Evolutionary conservation across 495 filamentous ascomycete species (phyloP).

Genomic region (Penicillium fimorum): DNA sequence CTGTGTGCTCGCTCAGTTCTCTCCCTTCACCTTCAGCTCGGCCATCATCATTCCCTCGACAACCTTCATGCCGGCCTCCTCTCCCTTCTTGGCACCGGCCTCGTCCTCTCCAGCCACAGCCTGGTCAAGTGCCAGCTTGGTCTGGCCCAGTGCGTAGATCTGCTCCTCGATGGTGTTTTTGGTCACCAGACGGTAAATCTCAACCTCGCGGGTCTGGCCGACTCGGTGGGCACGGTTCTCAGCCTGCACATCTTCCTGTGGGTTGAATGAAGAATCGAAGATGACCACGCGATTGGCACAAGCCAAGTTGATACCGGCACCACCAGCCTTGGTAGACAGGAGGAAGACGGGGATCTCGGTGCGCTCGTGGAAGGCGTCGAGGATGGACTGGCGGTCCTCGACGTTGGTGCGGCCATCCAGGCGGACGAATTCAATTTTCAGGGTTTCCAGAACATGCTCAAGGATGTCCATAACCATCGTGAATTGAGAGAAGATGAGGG

Average conservation of each 20-base stretch:
- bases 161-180: conserved; percentile 88
- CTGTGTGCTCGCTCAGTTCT: conserved; percentile 26
- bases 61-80: conserved; percentile 57
- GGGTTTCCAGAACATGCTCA: conserved; percentile 71
- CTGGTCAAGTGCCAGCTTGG: conserved; percentile 88
- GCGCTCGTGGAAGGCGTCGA: conserved; percentile 75
- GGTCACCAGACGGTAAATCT: conserved; percentile 79
- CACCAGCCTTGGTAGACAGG: conserved; percentile 88
- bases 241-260: conserved; percentile 93
- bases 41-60: conserved; percentile 63
- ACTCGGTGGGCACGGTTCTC: conserved; percentile 96
- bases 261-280: conserved; percentile 94
- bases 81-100: conserved; percentile 47
- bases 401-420: conserved; percentile 86
- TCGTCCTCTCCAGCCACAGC: conserved; percentile 67
- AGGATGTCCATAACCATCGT: conserved; percentile 89
- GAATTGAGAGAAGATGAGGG: conserved; percentile 89
- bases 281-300: conserved; percentile 97
- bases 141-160: conserved; percentile 83
- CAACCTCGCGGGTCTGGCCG: conserved; percentile 84
- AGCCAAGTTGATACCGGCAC: conserved; percentile 91
- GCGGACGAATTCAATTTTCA: conserved; percentile 71
- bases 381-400: conserved; percentile 75
- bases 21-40: conserved; percentile 37
- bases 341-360: conserved; percentile 84